Evolutionary conservation across 2,329 filamentous ascomycete genomes (phyloP), one percentile per base, ranked within the genome.

Genomic region (Madurella mycetomatis): DNA sequence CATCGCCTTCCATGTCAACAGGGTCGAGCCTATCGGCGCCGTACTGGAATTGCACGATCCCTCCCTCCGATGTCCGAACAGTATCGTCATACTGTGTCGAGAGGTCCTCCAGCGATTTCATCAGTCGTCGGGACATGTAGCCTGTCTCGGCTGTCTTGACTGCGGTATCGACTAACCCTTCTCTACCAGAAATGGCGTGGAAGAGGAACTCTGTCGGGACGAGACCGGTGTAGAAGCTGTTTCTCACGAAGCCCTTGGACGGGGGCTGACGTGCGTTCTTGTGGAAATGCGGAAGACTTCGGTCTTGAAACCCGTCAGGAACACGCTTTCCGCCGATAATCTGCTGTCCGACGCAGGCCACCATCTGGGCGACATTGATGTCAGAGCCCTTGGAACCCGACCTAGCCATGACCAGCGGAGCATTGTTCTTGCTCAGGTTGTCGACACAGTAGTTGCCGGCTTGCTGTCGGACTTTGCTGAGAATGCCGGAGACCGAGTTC

Each of bases 361-460:
- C 88, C 94, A 99, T 99, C 75, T 99, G 94, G 9, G 94, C 94
- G 34, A 99, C 94, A 77, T 99, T 99, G 77, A 99, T 95, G 64
- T 90, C 88, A 5, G 91, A 96, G 69, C 94, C 94, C 72, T 99
- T 99, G 51, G 92, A 97, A 47, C 94, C 94, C 12, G 90, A 97
- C 58, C 90, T 94, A 57, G 94, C 94, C 94, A 99, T 99, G 74
- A 96, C 87, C 60, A 97, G 78, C 5, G 94, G 92, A 0, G 94
- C 86, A 64, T 99, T 99, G 74, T 91, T 91, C 60, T 84, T 87
- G 73, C 90, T 96, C 37, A 99, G 78, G 49, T 92, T 90, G 31
- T 85, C 83, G 65, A 96, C 91, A 81, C 94, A 96, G 66, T 92
- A 87, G 49, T 90, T 83, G 78, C 94, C 94, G 57, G 94, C 92